These are phyloP conservation scores for Rhizopogon salebrosus DNA, from an alignment of 768 basidiomycete genomes.

Conservation along the genomic window DNA sequence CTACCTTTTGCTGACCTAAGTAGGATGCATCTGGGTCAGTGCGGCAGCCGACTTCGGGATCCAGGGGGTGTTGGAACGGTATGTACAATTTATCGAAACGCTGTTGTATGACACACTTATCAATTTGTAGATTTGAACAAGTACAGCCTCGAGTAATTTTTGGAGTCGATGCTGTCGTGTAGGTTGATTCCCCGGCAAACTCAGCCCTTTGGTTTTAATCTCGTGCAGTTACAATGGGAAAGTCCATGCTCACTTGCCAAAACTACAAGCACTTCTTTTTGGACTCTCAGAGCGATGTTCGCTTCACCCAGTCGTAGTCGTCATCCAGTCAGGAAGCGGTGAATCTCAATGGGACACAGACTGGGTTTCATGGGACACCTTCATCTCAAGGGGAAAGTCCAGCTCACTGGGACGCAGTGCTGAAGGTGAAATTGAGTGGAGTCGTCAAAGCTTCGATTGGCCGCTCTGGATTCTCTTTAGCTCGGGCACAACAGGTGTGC, in stretches of 20 bases:
- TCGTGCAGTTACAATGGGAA: conserved; percentile 61
- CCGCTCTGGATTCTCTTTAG: conserved; percentile 88
- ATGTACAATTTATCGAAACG: conserved; percentile 9
- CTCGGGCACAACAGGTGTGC: conserved; percentile 72
- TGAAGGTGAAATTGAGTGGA: conserved; percentile 61
- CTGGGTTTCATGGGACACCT: conserved; percentile 52
- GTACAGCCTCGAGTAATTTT: conserved; percentile 71
- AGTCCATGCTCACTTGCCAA: conserved; percentile 60
- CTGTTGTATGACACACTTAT: conserved; percentile 4
- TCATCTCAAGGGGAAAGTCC: conserved; percentile 42
- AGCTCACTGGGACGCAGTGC: conserved; percentile 42
- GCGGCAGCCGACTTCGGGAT: conserved; percentile 82
- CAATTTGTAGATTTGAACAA: conserved; percentile 58
- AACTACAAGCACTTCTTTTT: conserved; percentile 52
- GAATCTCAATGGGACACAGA: conserved; percentile 25
- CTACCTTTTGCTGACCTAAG: not conserved
- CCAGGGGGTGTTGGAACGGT: conserved; percentile 72
- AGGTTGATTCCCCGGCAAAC: conserved; percentile 18
- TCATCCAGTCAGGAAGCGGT: conserved; percentile 43
- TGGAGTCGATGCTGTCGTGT: conserved; percentile 69
- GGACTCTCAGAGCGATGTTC: conserved; percentile 38
- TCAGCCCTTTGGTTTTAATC: not conserved
- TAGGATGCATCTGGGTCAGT: conserved; percentile 74
- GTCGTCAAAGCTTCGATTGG: conserved; percentile 58
- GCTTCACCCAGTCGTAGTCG: conserved; percentile 45